A percentile compares a stretch with the other conserved stretches of the same genome.
Evolutionary conservation across 805 yeast species (phyloP).

Genomic region (Hanseniaspora lachancei): DNA sequence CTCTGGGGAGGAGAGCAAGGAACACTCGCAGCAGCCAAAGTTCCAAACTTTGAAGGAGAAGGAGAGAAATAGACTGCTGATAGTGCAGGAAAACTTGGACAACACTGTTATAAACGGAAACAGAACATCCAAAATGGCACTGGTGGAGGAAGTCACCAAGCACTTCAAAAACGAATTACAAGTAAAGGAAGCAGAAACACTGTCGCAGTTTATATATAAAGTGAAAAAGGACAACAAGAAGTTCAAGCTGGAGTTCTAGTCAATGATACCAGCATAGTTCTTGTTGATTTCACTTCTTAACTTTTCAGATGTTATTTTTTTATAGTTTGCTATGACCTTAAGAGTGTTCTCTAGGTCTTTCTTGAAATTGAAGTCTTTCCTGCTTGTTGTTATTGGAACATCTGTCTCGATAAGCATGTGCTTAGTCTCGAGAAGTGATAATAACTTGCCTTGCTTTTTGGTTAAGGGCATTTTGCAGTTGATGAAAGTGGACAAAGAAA

Average conservation of each 20-base stretch:
- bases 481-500: slow-evolving; percentile 24
- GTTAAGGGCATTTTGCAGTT: slow-evolving; percentile 14
- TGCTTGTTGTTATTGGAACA: slow-evolving; percentile 15
- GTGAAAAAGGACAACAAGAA: slow-evolving; percentile 54
- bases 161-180: slow-evolving; percentile 47
- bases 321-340: neutral
- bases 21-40: neutral
- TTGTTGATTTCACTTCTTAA: neutral
- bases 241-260: slow-evolving; percentile 29
- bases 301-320: neutral
- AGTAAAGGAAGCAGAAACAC: slow-evolving; percentile 69
- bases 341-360: neutral
- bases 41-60: slow-evolving; percentile 15
- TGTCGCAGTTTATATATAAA: slow-evolving; percentile 78
- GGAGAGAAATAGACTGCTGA: slow-evolving; percentile 1
- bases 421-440: slow-evolving; percentile 27
- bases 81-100: neutral
- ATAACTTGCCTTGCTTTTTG: slow-evolving; percentile 24
- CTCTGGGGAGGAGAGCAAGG: neutral
- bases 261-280: neutral
- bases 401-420: slow-evolving; percentile 44
- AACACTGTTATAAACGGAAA: slow-evolving; percentile 8
- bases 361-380: slow-evolving; percentile 8
- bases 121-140: slow-evolving; percentile 45
- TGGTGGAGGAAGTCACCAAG: slow-evolving; percentile 46